Evolutionary conservation across 805 yeast species (phyloP).

Genomic region (Tetrapisispora taiwanensis): DNA sequence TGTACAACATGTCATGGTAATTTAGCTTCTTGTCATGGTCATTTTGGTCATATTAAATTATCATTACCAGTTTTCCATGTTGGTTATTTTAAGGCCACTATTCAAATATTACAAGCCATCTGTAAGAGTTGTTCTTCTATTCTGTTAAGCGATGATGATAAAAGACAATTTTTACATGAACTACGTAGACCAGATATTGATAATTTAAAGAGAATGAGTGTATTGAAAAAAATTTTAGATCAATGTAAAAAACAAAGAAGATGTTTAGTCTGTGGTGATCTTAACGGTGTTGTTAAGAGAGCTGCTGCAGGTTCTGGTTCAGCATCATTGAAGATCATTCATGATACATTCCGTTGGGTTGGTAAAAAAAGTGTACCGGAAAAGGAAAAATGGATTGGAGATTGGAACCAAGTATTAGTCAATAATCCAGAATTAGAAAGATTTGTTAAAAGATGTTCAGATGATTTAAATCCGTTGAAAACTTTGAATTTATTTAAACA

Average conservation of each 20-base stretch:
- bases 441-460: slow-evolving; percentile 77
- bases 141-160: slow-evolving; percentile 61
- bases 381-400: slow-evolving; percentile 77
- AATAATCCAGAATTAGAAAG: slow-evolving; percentile 83
- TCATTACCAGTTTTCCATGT: slow-evolving; percentile 96
- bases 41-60: slow-evolving; percentile 87
- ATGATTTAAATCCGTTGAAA: slow-evolving; percentile 88
- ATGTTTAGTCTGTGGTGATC: slow-evolving; percentile 75
- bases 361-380: slow-evolving; percentile 86
- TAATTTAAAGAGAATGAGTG: slow-evolving; percentile 83
- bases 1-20: slow-evolving; percentile 90
- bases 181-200: slow-evolving; percentile 81
- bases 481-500: slow-evolving; percentile 81
- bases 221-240: slow-evolving; percentile 70
- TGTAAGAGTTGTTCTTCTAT: slow-evolving; percentile 84
- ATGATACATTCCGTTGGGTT: slow-evolving; percentile 90
- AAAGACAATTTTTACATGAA: slow-evolving; percentile 62
- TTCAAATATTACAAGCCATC: slow-evolving; percentile 77
- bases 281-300: slow-evolving; percentile 95
- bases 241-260: slow-evolving; percentile 94
- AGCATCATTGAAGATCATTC: slow-evolving; percentile 90
- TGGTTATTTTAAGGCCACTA: slow-evolving; percentile 88
- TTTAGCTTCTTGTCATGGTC: slow-evolving; percentile 94
- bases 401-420: slow-evolving; percentile 62
- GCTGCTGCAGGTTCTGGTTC: slow-evolving; percentile 88